phyloP scores from a whole-genome alignment of 2,329 filamentous ascomycete species.

The Penicillium sp. region DNA sequence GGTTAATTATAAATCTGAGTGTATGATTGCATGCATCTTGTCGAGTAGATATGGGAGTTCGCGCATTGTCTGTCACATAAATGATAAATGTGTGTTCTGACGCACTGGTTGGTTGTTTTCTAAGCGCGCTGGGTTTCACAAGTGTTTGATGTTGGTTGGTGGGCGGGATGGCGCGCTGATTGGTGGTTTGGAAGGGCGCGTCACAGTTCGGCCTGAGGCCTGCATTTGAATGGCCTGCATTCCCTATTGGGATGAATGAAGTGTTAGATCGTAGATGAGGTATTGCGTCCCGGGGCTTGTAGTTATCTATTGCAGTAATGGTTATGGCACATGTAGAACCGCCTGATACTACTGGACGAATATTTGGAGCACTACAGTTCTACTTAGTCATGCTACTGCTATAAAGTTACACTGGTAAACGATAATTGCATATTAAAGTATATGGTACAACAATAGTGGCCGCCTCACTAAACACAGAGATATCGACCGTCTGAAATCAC shows the following conservation, averaged over 20 bases:
- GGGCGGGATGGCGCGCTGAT: background rate
- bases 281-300: no score
- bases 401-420: no score
- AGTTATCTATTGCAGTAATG: no score
- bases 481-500: constrained; percentile 1
- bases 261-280: no score
- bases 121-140: constrained; percentile 9
- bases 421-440: constrained; percentile 6
- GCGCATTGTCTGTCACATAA: background rate
- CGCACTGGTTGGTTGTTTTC: constrained; percentile 2
- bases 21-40: background rate
- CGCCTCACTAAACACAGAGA: background rate
- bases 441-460: constrained; percentile 4
- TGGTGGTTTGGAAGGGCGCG: background rate
- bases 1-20: background rate
- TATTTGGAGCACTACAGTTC: background rate
- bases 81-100: background rate
- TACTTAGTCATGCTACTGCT: background rate
- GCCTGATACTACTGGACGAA: no score
- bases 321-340: no score
- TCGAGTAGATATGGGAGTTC: no score
- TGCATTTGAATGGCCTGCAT: background rate
- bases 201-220: background rate
- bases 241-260: no score
- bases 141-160: constrained; percentile 1